Conservation (phyloP, 1,284 basidiomycete genomes). For the Microbotryum lychnidis-dioicae region DNA sequence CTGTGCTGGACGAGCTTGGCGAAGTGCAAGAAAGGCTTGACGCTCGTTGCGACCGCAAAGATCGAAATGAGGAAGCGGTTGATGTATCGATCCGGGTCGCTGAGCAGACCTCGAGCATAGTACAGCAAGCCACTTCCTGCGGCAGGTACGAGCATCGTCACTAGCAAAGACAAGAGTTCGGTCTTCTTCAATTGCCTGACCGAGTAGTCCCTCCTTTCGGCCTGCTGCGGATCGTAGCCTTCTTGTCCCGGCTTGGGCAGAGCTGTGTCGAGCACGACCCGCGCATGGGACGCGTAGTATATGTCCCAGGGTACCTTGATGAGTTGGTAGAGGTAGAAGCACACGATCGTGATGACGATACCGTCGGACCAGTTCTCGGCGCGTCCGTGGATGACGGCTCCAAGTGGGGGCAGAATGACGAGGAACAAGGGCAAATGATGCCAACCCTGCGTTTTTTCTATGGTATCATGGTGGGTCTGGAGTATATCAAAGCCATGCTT, state of each 20-base stretch:
- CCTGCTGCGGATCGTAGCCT: conserved; percentile 16
- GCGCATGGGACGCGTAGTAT: conserved; percentile 35
- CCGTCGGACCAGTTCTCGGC: conserved; percentile 42
- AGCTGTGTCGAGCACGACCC: conserved; percentile 30
- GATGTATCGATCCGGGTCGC: conserved; percentile 35
- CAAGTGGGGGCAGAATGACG: conserved; percentile 31
- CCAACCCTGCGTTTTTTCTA: conserved; percentile 6
- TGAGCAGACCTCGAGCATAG: conserved; percentile 37
- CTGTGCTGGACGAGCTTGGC: conserved; percentile 27
- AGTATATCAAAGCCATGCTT: too few species aligned
- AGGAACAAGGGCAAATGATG: conserved; percentile 33
- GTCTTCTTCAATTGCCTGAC: conserved; percentile 36
- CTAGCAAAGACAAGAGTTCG: conserved; percentile 37
- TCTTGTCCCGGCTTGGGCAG: conserved; percentile 9
- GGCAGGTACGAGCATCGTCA: conserved; percentile 37
- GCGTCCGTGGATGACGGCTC: conserved; percentile 33
- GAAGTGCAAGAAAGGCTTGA: conserved; percentile 38
- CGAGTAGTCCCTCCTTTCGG: conserved; percentile 27
- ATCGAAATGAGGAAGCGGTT: conserved; percentile 40
- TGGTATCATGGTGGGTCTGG: conserved; percentile 8
- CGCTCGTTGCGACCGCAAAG: conserved; percentile 39
- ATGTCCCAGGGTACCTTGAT: conserved; percentile 38
- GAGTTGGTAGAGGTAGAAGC: conserved; percentile 38
- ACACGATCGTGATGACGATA: conserved; percentile 39
- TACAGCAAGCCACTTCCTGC: conserved; percentile 32